Conservation (phyloP, 345 rosid genomes). For the Melaleuca quinquenervia region DNA sequence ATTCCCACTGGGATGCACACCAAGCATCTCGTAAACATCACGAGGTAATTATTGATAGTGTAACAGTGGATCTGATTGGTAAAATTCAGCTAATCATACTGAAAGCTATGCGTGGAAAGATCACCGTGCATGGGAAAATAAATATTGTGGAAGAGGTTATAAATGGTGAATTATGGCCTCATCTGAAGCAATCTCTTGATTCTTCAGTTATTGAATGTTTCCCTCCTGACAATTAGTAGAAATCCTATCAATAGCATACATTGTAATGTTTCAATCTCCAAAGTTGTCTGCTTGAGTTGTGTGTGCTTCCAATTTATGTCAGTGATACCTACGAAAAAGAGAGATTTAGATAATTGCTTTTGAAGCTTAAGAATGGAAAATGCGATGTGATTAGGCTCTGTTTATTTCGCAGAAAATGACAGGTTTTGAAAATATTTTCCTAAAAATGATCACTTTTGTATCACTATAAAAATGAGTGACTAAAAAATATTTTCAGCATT, state of each 20-base stretch:
- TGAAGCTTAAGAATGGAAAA: neutral
- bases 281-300: neutral
- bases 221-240: neutral
- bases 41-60: constrained; percentile 29
- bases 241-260: neutral
- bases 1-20: constrained; percentile 84
- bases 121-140: neutral
- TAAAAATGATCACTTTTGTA: neutral
- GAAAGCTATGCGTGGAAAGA: neutral
- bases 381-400: neutral
- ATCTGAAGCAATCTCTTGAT: neutral
- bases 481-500: neutral
- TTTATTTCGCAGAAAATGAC: neutral
- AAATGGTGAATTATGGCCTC: neutral
- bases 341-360: neutral
- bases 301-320: neutral
- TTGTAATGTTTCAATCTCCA: neutral
- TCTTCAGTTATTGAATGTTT: neutral
- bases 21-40: constrained; percentile 95
- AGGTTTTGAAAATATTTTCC: neutral
- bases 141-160: neutral
- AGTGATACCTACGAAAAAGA: neutral
- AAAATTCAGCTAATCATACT: neutral
- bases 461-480: neutral
- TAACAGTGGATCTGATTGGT: neutral